Evolutionary conservation across 2,329 filamentous ascomycete species (phyloP).

Genomic region (Neoarthrinium moseri): DNA sequence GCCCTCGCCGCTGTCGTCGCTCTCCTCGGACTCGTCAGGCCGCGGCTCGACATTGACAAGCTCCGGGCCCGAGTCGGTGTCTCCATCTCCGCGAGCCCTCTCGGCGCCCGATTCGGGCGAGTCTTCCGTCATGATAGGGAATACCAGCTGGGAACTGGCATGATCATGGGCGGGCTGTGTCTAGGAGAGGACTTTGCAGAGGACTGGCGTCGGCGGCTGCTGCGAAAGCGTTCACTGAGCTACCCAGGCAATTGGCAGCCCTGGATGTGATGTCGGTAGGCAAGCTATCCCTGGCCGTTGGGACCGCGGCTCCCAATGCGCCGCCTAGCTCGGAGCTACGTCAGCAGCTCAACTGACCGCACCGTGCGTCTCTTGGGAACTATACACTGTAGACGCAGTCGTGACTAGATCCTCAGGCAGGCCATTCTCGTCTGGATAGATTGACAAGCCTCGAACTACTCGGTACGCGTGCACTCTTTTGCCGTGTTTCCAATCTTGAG

Average conservation of each 20-base stretch:
- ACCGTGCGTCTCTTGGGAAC: no score
- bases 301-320: neutral
- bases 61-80: constrained; percentile 14
- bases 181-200: no score
- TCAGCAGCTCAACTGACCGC: no score
- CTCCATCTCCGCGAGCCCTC: constrained; percentile 6
- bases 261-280: neutral
- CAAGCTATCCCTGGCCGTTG: neutral
- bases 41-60: constrained; percentile 11
- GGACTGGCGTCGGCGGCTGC: no score
- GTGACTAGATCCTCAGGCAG: no score
- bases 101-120: constrained; percentile 32
- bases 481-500: no score
- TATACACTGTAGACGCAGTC: no score
- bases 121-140: constrained; percentile 41
- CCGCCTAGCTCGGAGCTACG: neutral
- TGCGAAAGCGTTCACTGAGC: no score
- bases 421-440: no score
- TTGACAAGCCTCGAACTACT: no score
- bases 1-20: constrained; percentile 38
- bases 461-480: no score
- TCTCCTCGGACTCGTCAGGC: constrained; percentile 8
- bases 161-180: constrained; percentile 12
- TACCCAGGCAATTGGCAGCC: no score
- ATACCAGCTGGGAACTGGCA: constrained; percentile 18